Evolutionary conservation across 2,329 filamentous ascomycete genomes (phyloP), one percentile per base, ranked within the genome.

Genomic region (Botrytis tulipae): DNA sequence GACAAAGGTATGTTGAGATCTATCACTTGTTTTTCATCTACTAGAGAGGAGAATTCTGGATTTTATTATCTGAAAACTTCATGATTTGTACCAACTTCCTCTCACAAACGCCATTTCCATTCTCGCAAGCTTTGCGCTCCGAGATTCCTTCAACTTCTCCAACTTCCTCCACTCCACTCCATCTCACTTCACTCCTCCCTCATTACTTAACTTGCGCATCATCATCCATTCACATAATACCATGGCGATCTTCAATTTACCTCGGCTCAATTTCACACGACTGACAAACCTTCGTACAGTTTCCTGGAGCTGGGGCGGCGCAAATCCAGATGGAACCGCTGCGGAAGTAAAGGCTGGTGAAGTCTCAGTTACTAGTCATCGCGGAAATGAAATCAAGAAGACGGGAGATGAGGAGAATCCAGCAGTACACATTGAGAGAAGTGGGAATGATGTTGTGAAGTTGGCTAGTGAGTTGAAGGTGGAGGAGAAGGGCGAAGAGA

Each of bases 371-470:
- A 85, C 87, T 78, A 88, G 88, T 61, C 86, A 91, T 79, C 84
- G 83, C 69, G 89, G 89, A 77, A 92, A 91, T 80, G 88, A 86
- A 42, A 87, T 91, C 80, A 89, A 87, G 82, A 90, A 89, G 82
- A 89, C 88, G 57, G 89, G 88, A 69, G 85, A 87, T 40, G 85
- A 86, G 42, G 84, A 85, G 32, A 88, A 91, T 76, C 89, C 89
- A 4, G 90, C 89, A 46, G 87, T 91, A 9, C 86, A 87, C 76
- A 82, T 91, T 77, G 84, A 84, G 77, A 85, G 88, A 63, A 83
- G 85, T 22, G 89, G 89, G 66, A 90, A 91, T 77, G 89, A 91
- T 80, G 89, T 91, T 32, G 88, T 90, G 70, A 91, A 91, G 83
- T 85, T 85, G 75, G 87, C 89, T 20, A 87, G 85, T 61, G 89